These are phyloP conservation scores for Boletus pseudo-olivaceus DNA, from an alignment of 768 basidiomycete genomes.

Conservation along the genomic window DNA sequence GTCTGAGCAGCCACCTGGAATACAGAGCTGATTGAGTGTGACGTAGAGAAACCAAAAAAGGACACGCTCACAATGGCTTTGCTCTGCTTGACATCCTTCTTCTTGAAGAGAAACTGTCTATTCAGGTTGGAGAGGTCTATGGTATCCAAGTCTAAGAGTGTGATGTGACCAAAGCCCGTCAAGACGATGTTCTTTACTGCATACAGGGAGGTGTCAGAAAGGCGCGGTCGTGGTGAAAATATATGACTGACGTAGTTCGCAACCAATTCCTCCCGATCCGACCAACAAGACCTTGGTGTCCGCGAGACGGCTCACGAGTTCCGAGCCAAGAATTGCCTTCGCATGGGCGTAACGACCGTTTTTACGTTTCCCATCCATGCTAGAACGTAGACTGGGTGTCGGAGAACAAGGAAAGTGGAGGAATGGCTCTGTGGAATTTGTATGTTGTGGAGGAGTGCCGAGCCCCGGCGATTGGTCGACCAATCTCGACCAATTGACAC, in stretches of 20 bases:
- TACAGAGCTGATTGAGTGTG: neutral
- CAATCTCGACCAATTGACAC: too few species aligned
- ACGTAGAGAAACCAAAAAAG: neutral
- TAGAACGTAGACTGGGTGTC: neutral
- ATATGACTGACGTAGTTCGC: conserved; percentile 74
- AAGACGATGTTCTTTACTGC: conserved; percentile 94
- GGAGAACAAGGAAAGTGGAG: neutral
- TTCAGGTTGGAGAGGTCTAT: conserved; percentile 98
- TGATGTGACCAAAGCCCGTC: conserved; percentile 89
- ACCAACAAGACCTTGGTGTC: conserved; percentile 79
- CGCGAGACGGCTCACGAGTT: conserved; percentile 58
- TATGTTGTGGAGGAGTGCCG: too few species aligned
- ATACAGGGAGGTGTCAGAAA: neutral
- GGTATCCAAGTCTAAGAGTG: conserved; percentile 93
- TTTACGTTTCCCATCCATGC: conserved; percentile 10
- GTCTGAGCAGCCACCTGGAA: conserved; percentile 77
- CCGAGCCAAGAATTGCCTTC: conserved; percentile 74
- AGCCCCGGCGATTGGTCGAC: too few species aligned
- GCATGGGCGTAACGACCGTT: conserved; percentile 55
- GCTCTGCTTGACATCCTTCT: conserved; percentile 96
- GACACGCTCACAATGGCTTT: conserved; percentile 72
- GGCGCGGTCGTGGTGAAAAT: neutral
- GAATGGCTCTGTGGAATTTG: neutral
- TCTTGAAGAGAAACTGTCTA: conserved; percentile 93
- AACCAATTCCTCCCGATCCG: conserved; percentile 96